These are phyloP conservation scores for Centrapalus pauciflorus DNA, from an alignment of 129 eudicot genomes.

Conservation along the genomic window DNA sequence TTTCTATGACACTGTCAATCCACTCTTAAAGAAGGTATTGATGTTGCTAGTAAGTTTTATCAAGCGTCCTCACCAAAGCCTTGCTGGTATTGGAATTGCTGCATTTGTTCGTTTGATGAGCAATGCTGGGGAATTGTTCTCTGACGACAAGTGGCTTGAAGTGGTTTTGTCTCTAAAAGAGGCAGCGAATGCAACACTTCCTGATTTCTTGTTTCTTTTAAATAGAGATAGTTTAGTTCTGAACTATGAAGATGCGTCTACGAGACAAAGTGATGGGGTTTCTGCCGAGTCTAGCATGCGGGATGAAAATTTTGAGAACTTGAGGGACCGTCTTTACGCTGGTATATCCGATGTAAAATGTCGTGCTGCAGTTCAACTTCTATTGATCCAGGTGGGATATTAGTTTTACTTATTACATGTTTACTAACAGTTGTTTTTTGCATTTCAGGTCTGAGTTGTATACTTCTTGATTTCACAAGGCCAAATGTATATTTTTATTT, in stretches of 20 bases:
- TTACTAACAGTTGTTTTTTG: background rate
- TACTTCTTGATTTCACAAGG: background rate
- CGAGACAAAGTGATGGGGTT: constrained; percentile 33
- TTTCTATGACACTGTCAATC: constrained; percentile 79
- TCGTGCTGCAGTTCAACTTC: constrained; percentile 85
- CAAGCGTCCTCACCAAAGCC: constrained; percentile 95
- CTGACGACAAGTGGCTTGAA: constrained; percentile 85
- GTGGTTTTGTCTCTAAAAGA: constrained; percentile 75
- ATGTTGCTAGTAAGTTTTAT: constrained; percentile 71
- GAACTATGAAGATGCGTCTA: constrained; percentile 43
- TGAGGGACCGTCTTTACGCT: constrained; percentile 47
- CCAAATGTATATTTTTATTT: background rate
- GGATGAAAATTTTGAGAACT: constrained; percentile 48
- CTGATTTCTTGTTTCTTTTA: constrained; percentile 63
- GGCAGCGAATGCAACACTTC: constrained; percentile 75
- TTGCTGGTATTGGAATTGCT: constrained; percentile 96
- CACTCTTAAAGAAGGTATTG: constrained; percentile 76
- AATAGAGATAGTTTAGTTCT: constrained; percentile 34
- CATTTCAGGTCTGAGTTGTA: background rate
- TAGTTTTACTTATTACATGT: background rate
- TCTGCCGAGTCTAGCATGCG: constrained; percentile 38
- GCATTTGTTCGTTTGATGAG: constrained; percentile 93
- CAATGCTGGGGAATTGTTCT: constrained; percentile 81
- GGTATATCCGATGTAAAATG: constrained; percentile 75
- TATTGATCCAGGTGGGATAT: constrained; percentile 67